Conservation (phyloP, 768 basidiomycete species). For the Rubroboletus satanas region DNA sequence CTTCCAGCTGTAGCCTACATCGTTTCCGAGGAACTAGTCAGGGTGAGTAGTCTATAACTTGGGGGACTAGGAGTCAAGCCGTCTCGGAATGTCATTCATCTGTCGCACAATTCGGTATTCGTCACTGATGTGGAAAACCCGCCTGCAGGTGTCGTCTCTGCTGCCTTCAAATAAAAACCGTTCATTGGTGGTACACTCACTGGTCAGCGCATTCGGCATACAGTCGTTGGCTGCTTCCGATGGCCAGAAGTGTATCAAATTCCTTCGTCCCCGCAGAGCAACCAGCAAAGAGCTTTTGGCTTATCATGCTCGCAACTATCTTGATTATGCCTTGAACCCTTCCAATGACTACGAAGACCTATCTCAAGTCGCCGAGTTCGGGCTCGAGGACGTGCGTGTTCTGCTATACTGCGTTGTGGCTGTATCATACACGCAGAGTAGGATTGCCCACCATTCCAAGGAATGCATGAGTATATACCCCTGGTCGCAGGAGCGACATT, state of each 20-base stretch:
- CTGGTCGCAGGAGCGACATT: constrained; percentile 76
- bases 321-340: constrained; percentile 52
- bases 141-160: constrained; percentile 42
- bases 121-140: not conserved
- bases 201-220: constrained; percentile 52
- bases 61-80: not conserved
- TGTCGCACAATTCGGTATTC: not conserved
- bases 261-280: constrained; percentile 54
- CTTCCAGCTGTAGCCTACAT: constrained; percentile 41
- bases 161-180: constrained; percentile 69
- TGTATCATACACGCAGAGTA: constrained; percentile 26
- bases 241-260: constrained; percentile 32
- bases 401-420: not conserved
- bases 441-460: constrained; percentile 81
- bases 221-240: constrained; percentile 32
- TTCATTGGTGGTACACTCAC: constrained; percentile 62
- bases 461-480: constrained; percentile 63
- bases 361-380: constrained; percentile 40
- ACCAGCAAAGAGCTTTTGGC: constrained; percentile 51
- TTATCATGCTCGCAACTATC: constrained; percentile 72
- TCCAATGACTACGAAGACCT: constrained; percentile 23
- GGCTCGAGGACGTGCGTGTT: constrained; percentile 53
- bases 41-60: constrained; percentile 30
- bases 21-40: constrained; percentile 55
- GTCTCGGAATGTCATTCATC: not conserved